Base-by-base conservation (phyloP, 352 stramenopile genomes). In the Globisporangium megalacanthum region DNA sequence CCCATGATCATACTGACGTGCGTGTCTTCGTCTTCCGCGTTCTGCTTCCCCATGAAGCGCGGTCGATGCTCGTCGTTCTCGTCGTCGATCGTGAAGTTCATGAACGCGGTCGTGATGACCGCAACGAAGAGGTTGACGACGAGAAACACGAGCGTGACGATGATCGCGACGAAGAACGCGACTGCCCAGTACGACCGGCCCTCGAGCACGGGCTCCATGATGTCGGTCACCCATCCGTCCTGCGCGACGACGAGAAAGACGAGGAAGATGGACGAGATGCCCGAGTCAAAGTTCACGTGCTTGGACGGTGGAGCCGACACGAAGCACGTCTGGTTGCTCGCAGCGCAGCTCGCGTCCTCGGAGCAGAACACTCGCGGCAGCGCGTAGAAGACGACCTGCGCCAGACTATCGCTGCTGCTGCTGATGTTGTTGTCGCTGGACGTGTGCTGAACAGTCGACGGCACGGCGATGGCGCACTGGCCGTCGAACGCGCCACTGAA, bases 1-100 rank as follows among this genome's bases (percentile, higher is more conserved):
- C 82, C 82, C 76, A 92, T 87, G 61, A 92, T 88, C 61, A 92
- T 75, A 25, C 77, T 88, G 19, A 92, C 78, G n/a, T 83, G 79
- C 0, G 79, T 87, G 39, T 86, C 82, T 53, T 92, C 82, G 20
- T 75, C 77, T 4, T 70, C 50, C 3, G 64, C 72, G 46, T 83
- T 66, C 56, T 89, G 72, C 49, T 88, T 86, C 37, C 76, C 68
- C 71, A 82, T 82, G 39, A 61, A 79, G 4, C 70, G 60, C 1
- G 66, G 64, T 1, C 68, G 68, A 3, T 79, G 58, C 58, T 66
- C 58, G 14, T 79, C 70, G 22, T 54, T 58, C 10, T 74, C 61
- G 5, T 70, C 73, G 50, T 86, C 81, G 13, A 86, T 66, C 10
- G 77, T 81, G 36, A 88, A 89, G 47, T 85, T 91, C 79, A 92